These are phyloP conservation scores for Silene coronaria DNA, from an alignment of 179 eudicot species.

Conservation along the genomic window DNA sequence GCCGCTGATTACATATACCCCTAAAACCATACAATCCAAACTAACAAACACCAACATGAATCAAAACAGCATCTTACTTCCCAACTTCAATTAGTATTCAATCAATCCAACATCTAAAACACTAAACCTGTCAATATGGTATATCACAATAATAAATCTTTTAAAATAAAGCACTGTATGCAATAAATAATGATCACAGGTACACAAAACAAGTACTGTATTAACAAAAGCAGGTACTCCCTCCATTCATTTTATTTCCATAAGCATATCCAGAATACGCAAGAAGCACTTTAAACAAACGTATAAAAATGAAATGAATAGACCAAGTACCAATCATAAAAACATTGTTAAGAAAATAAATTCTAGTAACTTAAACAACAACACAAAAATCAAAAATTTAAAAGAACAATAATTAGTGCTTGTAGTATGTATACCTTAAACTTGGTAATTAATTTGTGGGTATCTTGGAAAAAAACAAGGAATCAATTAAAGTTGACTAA, in stretches of 20 bases:
- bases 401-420: background rate
- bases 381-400: background rate
- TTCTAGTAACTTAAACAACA: background rate
- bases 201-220: too few species aligned
- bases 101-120: too few species aligned
- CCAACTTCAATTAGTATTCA: background rate
- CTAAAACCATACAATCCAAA: background rate
- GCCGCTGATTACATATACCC: background rate
- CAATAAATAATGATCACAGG: too few species aligned
- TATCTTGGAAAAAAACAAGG: background rate
- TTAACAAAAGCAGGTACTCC: too few species aligned
- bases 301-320: too few species aligned
- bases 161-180: too few species aligned
- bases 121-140: too few species aligned
- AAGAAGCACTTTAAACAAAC: too few species aligned
- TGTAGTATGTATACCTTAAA: background rate
- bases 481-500: background rate
- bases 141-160: too few species aligned
- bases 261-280: too few species aligned
- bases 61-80: background rate
- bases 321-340: background rate
- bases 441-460: slow-evolving; percentile 17
- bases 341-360: background rate
- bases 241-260: too few species aligned
- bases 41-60: too few species aligned